A percentile compares a stretch with the other conserved stretches of the same genome.
Conservation (phyloP, 768 basidiomycete species). For the Piloderma croceum region DNA sequence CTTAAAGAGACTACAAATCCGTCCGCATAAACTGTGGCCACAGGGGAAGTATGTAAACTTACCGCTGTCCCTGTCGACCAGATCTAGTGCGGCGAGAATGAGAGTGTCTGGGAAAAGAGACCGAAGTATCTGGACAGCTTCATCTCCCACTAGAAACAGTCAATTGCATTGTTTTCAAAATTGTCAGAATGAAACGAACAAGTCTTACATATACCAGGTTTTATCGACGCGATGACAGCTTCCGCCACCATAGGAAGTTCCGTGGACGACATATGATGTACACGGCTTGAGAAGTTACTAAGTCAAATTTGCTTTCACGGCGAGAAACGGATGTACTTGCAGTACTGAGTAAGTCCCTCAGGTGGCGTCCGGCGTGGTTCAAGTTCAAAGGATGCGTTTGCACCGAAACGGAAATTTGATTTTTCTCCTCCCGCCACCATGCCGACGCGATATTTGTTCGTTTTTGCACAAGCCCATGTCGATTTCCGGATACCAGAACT, state of each 20-base stretch:
- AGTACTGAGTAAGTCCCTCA: too few relatives aligned
- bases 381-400: too few relatives aligned
- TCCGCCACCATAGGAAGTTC: conserved; percentile 20
- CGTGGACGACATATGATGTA: conserved; percentile 19
- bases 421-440: too few relatives aligned
- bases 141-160: conserved; percentile 45
- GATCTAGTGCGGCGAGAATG: conserved; percentile 65
- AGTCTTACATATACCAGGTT: conserved; percentile 27
- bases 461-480: conserved; percentile 76
- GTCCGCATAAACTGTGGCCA: too few relatives aligned
- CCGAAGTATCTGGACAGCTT: conserved; percentile 49
- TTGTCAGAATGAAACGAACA: neutral
- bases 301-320: too few relatives aligned
- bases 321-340: too few relatives aligned
- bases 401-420: too few relatives aligned
- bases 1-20: too few relatives aligned
- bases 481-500: conserved; percentile 86
- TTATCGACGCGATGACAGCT: conserved; percentile 28
- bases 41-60: conserved; percentile 9
- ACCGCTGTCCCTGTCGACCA: conserved; percentile 73
- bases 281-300: conserved; percentile 7
- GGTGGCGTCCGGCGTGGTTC: too few relatives aligned
- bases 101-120: conserved; percentile 57
- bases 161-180: too few relatives aligned
- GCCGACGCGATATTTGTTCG: conserved; percentile 46